A percentile compares a stretch with the other conserved stretches of the same genome.
Conservation (phyloP, 2,329 filamentous ascomycete genomes). For the Ophiostoma australiae region DNA sequence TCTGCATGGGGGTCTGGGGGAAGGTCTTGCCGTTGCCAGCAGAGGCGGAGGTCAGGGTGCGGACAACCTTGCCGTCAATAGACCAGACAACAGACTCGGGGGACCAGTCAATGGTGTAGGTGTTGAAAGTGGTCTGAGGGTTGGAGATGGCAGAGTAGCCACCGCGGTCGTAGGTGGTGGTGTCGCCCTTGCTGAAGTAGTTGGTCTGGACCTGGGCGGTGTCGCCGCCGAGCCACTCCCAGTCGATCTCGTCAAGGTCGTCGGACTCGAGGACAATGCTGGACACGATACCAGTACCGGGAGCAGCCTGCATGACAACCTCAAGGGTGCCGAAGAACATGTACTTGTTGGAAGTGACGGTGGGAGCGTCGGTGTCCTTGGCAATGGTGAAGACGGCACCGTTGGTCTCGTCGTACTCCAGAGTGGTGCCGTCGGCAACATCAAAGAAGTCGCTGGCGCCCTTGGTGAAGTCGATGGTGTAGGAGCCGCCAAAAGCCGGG, state of each 20-base stretch:
- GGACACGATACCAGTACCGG: constrained; percentile 82
- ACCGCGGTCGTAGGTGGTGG: constrained; percentile 65
- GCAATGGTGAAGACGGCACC: constrained; percentile 63
- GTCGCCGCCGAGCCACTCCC: constrained; percentile 86
- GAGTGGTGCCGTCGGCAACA: constrained; percentile 42
- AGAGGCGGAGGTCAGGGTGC: constrained; percentile 44
- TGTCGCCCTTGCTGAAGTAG: constrained; percentile 74
- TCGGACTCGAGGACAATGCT: constrained; percentile 87
- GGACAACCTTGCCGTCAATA: constrained; percentile 48
- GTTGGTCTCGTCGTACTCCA: constrained; percentile 43
- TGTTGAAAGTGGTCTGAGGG: constrained; percentile 54
- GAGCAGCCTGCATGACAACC: constrained; percentile 69
- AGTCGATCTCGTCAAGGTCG: constrained; percentile 89
- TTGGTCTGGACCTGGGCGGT: constrained; percentile 75
- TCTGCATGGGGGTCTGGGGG: constrained; percentile 65
- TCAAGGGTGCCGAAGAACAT: constrained; percentile 95
- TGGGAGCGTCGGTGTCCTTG: constrained; percentile 60
- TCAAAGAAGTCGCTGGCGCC: constrained; percentile 57
- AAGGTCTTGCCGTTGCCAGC: constrained; percentile 50
- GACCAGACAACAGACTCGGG: constrained; percentile 53
- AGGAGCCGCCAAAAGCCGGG: constrained; percentile 64
- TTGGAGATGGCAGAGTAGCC: constrained; percentile 54
- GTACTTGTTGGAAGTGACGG: constrained; percentile 75
- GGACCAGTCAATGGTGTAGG: constrained; percentile 66
- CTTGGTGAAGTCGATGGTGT: constrained; percentile 69